A percentile compares a stretch with the other conserved stretches of the same genome.
phyloP scores from a whole-genome alignment of 2,329 filamentous ascomycete species.

The Pseudocercospora macadamiae region DNA sequence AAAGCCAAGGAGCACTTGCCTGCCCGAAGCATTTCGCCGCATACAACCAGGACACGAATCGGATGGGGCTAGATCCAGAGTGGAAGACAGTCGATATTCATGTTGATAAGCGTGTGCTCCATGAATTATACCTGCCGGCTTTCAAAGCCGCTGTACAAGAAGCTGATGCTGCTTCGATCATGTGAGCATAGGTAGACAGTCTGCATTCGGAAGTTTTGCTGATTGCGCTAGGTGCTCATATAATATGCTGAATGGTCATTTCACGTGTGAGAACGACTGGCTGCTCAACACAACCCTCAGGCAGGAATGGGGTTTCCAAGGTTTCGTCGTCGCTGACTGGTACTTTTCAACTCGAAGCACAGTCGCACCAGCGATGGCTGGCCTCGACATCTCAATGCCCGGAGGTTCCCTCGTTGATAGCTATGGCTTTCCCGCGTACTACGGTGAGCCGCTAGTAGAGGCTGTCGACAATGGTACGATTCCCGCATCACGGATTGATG shows the following conservation, averaged over 20 bases:
- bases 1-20: slow-evolving; percentile 11
- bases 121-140: slow-evolving; percentile 77
- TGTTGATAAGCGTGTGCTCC: slow-evolving; percentile 43
- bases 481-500: slow-evolving; percentile 7
- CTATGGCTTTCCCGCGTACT: slow-evolving; percentile 14
- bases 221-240: too few relatives aligned
- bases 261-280: slow-evolving; percentile 69
- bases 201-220: too few relatives aligned
- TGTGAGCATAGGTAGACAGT: too few relatives aligned
- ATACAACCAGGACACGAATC: slow-evolving; percentile 16
- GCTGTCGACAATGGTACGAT: slow-evolving; percentile 8
- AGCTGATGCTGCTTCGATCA: slow-evolving; percentile 73
- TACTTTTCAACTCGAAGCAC: slow-evolving; percentile 15
- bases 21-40: slow-evolving; percentile 13
- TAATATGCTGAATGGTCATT: slow-evolving; percentile 48
- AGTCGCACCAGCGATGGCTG: slow-evolving; percentile 8
- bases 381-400: slow-evolving; percentile 14
- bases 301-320: slow-evolving; percentile 82
- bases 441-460: slow-evolving; percentile 11
- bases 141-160: slow-evolving; percentile 61
- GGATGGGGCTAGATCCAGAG: slow-evolving; percentile 10
- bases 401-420: slow-evolving; percentile 9
- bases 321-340: slow-evolving; percentile 38
- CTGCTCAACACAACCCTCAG: slow-evolving; percentile 78
- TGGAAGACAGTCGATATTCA: slow-evolving; percentile 13